These are phyloP conservation scores for Gynandropsis gynandra DNA, from an alignment of 345 rosid genomes.

Conservation along the genomic window DNA sequence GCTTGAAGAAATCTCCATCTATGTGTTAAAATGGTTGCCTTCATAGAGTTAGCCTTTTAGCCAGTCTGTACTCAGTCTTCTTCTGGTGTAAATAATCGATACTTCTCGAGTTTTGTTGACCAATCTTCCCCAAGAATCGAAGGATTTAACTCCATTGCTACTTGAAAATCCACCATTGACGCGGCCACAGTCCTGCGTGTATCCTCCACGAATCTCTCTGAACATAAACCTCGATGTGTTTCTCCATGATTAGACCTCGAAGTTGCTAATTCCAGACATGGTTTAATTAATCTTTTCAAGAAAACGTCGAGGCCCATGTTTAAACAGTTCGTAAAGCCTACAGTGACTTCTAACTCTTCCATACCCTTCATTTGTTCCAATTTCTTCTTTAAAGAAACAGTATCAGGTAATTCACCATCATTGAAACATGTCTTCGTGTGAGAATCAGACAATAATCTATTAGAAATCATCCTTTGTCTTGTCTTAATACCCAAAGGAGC, in stretches of 20 bases:
- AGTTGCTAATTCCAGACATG: conserved; percentile 49
- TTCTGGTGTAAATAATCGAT: conserved; percentile 30
- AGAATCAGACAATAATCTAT: conserved; percentile 4
- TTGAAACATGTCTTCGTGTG: conserved; percentile 33
- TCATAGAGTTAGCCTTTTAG: conserved; percentile 18
- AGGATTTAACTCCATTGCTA: conserved; percentile 52
- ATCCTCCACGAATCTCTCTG: conserved; percentile 14
- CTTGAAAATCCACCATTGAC: conserved; percentile 53
- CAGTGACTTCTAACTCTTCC: conserved; percentile 47
- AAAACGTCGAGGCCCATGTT: conserved; percentile 49
- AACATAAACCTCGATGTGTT: conserved; percentile 8
- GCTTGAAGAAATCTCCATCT: too few relatives aligned
- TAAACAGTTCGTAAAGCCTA: conserved; percentile 43
- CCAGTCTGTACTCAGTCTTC: conserved; percentile 20
- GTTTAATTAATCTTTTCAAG: conserved; percentile 59
- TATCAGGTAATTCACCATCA: conserved; percentile 51
- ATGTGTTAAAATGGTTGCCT: too few relatives aligned
- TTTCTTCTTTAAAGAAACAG: conserved; percentile 42
- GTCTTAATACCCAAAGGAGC: conserved; percentile 60
- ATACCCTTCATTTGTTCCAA: conserved; percentile 37
- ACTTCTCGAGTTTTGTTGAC: conserved; percentile 48
- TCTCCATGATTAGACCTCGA: conserved; percentile 28
- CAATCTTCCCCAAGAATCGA: conserved; percentile 50
- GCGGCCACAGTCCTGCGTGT: conserved; percentile 23
- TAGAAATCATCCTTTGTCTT: conserved; percentile 23